Conservation (phyloP, 192 early-diverging fungal genomes). For the Linnemannia zychae region DNA sequence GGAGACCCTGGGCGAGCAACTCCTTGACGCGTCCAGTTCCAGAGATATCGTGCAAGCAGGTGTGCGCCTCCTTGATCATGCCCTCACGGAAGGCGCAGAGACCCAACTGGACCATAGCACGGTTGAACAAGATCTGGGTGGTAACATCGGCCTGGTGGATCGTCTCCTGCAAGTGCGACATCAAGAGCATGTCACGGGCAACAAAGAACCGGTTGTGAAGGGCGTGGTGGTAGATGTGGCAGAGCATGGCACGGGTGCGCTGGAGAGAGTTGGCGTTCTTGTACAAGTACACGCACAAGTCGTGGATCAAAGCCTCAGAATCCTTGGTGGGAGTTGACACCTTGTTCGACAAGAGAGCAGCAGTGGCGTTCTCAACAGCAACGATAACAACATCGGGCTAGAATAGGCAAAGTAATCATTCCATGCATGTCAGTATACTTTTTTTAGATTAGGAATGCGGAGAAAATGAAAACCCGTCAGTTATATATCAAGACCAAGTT, state of each 20-base stretch:
- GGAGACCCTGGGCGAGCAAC: constrained; percentile 88
- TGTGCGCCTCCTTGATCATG: constrained; percentile 89
- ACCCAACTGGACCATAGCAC: constrained; percentile 96
- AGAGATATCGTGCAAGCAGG: constrained; percentile 90
- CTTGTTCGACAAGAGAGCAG: constrained; percentile 62
- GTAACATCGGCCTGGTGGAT: constrained; percentile 89
- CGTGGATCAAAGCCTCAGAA: constrained; percentile 77
- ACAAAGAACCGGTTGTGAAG: constrained; percentile 95
- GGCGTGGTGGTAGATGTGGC: constrained; percentile 98
- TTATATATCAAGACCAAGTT: constrained; percentile 7
- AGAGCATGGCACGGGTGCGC: constrained; percentile 95
- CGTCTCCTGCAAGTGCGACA: constrained; percentile 98
- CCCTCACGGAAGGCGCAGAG: constrained; percentile 97
- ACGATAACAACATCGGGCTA: constrained; percentile 91
- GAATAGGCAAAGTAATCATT: not conserved
- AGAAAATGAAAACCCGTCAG: not conserved
- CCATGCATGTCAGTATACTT: not conserved
- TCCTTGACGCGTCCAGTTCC: constrained; percentile 91
- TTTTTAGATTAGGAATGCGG: not conserved
- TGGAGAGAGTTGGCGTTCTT: constrained; percentile 84
- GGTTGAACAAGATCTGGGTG: constrained; percentile 97
- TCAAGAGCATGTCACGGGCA: constrained; percentile 96
- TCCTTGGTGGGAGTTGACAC: constrained; percentile 65
- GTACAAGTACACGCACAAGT: constrained; percentile 93
- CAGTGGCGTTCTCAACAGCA: constrained; percentile 71